phyloP scores from a whole-genome alignment of 129 eudicot species.

The Smallanthus sonchifolius region DNA sequence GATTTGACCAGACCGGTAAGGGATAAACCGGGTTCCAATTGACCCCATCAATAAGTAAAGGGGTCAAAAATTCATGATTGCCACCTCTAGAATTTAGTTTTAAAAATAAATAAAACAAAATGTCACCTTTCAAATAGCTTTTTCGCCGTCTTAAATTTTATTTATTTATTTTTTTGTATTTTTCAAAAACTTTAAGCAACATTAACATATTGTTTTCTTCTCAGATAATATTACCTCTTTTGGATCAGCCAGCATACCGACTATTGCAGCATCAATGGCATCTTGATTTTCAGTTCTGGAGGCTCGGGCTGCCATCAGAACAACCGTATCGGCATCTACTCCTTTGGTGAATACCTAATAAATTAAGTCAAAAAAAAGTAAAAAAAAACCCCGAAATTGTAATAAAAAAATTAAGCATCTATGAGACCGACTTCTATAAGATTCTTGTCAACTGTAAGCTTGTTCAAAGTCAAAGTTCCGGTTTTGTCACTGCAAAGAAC shows the following conservation, averaged over 20 bases:
- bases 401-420: not conserved
- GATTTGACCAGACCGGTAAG: not conserved
- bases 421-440: constrained; percentile 66
- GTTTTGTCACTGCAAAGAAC: constrained; percentile 99
- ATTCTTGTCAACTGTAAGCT: constrained; percentile 91
- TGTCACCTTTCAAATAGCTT: not conserved
- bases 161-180: not conserved
- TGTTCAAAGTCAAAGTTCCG: constrained; percentile 91
- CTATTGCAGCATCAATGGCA: constrained; percentile 96
- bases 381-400: not conserved
- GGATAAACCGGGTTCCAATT: no score
- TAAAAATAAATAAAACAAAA: not conserved
- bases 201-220: not conserved
- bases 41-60: not conserved
- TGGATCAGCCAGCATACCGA: constrained; percentile 95
- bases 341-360: constrained; percentile 86
- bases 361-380: not conserved
- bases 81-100: not conserved
- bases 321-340: constrained; percentile 80
- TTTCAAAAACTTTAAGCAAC: not conserved
- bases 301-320: constrained; percentile 97
- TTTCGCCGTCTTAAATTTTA: not conserved
- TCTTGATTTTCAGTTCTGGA: constrained; percentile 94
- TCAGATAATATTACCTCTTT: constrained; percentile 58
- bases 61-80: not conserved